Evolutionary conservation across 179 eudicot genomes (phyloP).

Genomic region (Vitellaria paradoxa): DNA sequence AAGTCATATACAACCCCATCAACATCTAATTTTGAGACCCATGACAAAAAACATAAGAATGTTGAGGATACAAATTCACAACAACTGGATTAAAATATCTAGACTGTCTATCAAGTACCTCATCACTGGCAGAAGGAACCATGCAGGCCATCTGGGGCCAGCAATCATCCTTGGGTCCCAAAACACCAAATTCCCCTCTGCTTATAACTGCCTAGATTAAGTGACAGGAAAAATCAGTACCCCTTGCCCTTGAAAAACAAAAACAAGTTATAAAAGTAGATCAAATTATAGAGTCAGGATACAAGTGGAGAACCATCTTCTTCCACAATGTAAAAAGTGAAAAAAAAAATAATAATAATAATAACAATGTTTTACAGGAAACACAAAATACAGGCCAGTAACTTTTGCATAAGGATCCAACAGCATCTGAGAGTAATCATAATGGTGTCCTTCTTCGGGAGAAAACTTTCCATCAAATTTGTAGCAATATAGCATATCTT

Average conservation of each 20-base stretch:
- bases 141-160: constrained; percentile 95
- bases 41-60: not conserved
- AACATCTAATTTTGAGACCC: not conserved
- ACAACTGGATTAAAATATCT: not conserved
- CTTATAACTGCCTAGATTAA: constrained; percentile 79
- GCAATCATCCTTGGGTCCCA: constrained; percentile 67
- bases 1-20: not conserved
- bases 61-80: not conserved
- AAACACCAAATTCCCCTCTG: constrained; percentile 73
- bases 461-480: constrained; percentile 73
- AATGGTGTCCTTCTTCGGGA: constrained; percentile 79
- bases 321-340: not conserved
- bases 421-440: constrained; percentile 63
- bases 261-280: constrained; percentile 15
- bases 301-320: constrained; percentile 6
- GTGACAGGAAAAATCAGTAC: constrained; percentile 20
- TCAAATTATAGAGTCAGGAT: not conserved
- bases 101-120: constrained; percentile 36
- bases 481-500: constrained; percentile 75
- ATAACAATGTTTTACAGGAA: not conserved
- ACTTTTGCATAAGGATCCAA: constrained; percentile 97
- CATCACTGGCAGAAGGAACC: constrained; percentile 66
- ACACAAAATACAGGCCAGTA: constrained; percentile 19
- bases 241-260: constrained; percentile 18
- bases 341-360: not conserved